Conservation (phyloP, 805 yeast genomes). For the Yamadazyma tumulicola region DNA sequence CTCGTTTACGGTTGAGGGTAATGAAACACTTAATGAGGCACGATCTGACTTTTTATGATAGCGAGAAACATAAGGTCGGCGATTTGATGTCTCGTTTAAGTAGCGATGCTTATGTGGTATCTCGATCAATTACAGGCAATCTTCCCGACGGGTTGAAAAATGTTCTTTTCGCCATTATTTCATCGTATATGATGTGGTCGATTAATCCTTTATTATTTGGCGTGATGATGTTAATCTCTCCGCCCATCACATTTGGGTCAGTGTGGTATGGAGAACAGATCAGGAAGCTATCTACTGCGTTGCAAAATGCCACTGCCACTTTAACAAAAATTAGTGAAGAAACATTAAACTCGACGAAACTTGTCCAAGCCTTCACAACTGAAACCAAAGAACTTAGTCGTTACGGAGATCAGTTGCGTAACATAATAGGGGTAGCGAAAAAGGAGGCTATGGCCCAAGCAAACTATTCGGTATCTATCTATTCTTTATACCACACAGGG, state of each 20-base stretch:
- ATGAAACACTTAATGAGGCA: slow-evolving; percentile 42
- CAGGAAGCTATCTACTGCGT: slow-evolving; percentile 34
- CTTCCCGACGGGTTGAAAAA: slow-evolving; percentile 45
- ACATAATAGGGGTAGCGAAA: slow-evolving; percentile 39
- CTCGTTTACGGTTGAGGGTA: slow-evolving; percentile 37
- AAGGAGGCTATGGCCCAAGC: slow-evolving; percentile 45
- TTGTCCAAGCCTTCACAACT: slow-evolving; percentile 43
- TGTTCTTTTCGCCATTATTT: slow-evolving; percentile 37
- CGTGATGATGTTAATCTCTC: slow-evolving; percentile 42
- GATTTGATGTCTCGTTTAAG: slow-evolving; percentile 43
- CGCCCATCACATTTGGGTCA: slow-evolving; percentile 43
- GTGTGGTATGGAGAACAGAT: slow-evolving; percentile 45
- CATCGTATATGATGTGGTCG: slow-evolving; percentile 43
- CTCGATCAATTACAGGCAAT: slow-evolving; percentile 40
- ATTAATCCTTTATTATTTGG: slow-evolving; percentile 42
- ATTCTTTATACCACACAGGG: slow-evolving; percentile 40
- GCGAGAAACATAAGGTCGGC: slow-evolving; percentile 44
- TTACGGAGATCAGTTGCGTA: slow-evolving; percentile 36
- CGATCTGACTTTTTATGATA: slow-evolving; percentile 40
- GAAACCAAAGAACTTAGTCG: slow-evolving; percentile 39
- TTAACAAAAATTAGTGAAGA: slow-evolving; percentile 43
- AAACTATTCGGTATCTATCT: slow-evolving; percentile 41
- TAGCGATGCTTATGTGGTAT: slow-evolving; percentile 45
- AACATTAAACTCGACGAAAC: slow-evolving; percentile 39
- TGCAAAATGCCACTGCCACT: slow-evolving; percentile 45